Conservation (phyloP, 148 eudicot species). For the Camellia japonica region DNA sequence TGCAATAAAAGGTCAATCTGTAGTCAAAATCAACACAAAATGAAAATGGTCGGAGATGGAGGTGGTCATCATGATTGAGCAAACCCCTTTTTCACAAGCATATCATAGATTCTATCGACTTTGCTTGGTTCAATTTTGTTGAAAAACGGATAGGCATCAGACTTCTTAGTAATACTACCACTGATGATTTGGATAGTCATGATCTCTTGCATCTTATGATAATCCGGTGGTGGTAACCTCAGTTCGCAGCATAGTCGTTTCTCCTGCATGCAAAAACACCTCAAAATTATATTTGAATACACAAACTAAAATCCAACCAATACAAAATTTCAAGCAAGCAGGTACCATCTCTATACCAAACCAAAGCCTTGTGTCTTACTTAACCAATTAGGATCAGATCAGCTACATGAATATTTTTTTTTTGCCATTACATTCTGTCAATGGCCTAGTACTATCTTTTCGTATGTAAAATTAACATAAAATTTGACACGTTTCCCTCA, state of each 20-base stretch:
- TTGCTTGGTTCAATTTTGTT: conserved; percentile 61
- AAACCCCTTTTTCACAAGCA: conserved; percentile 75
- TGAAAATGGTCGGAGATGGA: not conserved
- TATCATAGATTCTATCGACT: conserved; percentile 78
- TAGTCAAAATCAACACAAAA: not conserved
- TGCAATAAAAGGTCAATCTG: not conserved
- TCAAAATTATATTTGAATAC: not conserved
- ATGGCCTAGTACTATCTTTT: not conserved
- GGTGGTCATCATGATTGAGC: conserved; percentile 38
- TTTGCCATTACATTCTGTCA: no score
- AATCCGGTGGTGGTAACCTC: conserved; percentile 63
- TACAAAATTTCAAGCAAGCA: not conserved
- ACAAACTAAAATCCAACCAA: not conserved
- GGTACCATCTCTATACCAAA: no score
- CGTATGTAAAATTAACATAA: not conserved
- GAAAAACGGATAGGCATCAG: conserved; percentile 65
- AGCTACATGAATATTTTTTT: no score
- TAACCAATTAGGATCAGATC: no score
- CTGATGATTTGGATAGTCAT: conserved; percentile 61
- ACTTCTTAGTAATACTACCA: conserved; percentile 54
- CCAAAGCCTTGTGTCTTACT: no score
- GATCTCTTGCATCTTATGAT: conserved; percentile 60
- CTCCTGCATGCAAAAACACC: conserved; percentile 45
- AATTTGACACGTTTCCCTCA: not conserved
- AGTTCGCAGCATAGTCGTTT: conserved; percentile 68